phyloP scores from a whole-genome alignment of 2,329 filamentous ascomycete species.

The Niveomyces coronatus region DNA sequence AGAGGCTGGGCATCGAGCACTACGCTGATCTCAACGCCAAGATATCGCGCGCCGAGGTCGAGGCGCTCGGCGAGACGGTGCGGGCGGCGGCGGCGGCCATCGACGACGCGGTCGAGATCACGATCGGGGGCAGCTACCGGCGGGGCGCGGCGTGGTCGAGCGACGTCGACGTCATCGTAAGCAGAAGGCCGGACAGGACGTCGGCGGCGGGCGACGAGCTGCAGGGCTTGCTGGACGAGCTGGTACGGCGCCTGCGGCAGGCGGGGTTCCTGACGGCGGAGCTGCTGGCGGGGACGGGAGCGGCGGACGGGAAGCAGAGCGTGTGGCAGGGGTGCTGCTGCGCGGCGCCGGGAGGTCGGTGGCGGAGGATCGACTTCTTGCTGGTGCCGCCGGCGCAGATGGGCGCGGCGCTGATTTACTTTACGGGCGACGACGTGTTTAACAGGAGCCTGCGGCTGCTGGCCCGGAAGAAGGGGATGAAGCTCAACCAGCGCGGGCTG shows the following conservation, averaged over 20 bases:
- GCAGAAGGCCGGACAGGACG: constrained; percentile 54
- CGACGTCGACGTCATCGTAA: constrained; percentile 81
- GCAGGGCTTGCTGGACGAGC: constrained; percentile 46
- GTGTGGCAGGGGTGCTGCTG: constrained; percentile 85
- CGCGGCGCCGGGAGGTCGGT: constrained; percentile 43
- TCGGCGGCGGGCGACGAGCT: constrained; percentile 46
- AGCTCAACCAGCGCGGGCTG: constrained; percentile 74
- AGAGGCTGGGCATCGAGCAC: constrained; percentile 66
- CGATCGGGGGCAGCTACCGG: constrained; percentile 76
- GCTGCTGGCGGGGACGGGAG: too few relatives aligned
- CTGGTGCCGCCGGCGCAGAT: constrained; percentile 70
- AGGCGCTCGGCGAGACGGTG: constrained; percentile 57
- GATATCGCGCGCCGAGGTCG: constrained; percentile 70
- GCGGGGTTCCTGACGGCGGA: constrained; percentile 58
- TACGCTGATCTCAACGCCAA: constrained; percentile 69
- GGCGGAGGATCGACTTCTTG: constrained; percentile 78
- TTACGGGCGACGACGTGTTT: constrained; percentile 92
- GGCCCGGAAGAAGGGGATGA: constrained; percentile 71
- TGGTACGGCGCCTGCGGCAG: constrained; percentile 52
- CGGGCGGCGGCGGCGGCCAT: constrained; percentile 44
- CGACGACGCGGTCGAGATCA: constrained; percentile 56
- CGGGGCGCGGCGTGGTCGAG: constrained; percentile 64
- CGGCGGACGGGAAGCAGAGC: constrained; percentile 54
- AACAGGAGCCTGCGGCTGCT: constrained; percentile 77
- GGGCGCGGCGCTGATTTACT: constrained; percentile 85